Conservation (phyloP, 2,329 filamentous ascomycete species). For the Didymellaceae sp. region DNA sequence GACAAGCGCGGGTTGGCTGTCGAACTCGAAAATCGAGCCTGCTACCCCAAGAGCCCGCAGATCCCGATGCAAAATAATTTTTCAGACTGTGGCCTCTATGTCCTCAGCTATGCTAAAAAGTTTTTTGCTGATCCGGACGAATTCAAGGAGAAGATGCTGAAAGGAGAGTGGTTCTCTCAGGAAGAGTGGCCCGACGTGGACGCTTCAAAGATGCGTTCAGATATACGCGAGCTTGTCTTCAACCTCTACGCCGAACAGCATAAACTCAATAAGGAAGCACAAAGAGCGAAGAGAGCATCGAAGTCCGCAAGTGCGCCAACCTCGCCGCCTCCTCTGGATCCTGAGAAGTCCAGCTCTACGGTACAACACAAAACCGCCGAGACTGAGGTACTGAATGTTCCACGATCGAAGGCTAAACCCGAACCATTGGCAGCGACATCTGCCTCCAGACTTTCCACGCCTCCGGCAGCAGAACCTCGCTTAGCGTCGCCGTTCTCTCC, state of each 20-base stretch:
- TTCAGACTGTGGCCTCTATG: constrained; percentile 87
- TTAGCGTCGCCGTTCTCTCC: background rate
- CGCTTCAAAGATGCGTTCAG: constrained; percentile 65
- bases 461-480: background rate
- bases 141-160: constrained; percentile 72
- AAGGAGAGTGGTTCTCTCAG: constrained; percentile 64
- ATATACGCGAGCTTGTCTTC: constrained; percentile 72
- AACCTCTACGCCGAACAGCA: constrained; percentile 61
- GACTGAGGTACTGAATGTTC: background rate
- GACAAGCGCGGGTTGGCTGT: constrained; percentile 63
- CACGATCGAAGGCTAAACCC: background rate
- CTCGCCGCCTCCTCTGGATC: background rate
- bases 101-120: constrained; percentile 82
- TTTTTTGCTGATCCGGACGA: constrained; percentile 77
- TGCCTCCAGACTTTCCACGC: background rate
- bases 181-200: constrained; percentile 62
- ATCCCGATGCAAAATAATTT: constrained; percentile 84
- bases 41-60: constrained; percentile 67
- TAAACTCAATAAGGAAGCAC: constrained; percentile 9
- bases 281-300: constrained; percentile 22
- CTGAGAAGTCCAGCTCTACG: background rate
- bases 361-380: background rate
- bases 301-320: background rate
- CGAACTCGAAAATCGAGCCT: constrained; percentile 57
- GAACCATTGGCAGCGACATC: background rate